A percentile compares a stretch with the other conserved stretches of the same genome.
phyloP scores from a whole-genome alignment of 140 eudicot species.

The Ambrosia hybrid region DNA sequence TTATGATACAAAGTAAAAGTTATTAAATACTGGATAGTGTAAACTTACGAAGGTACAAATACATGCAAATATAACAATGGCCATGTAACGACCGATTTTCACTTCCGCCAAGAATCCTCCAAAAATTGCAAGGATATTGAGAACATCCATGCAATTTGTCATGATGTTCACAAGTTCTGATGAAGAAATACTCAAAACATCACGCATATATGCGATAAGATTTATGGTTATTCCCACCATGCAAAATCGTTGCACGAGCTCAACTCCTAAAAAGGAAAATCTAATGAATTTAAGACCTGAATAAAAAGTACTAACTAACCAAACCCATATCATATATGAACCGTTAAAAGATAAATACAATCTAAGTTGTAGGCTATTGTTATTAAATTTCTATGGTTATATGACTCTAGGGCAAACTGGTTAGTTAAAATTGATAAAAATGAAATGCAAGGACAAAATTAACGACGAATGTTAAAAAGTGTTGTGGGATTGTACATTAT shows the following conservation, averaged over 20 bases:
- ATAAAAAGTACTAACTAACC: not conserved
- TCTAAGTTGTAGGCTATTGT: too few relatives aligned
- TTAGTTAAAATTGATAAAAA: too few relatives aligned
- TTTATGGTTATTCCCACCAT: not conserved
- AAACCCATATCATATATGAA: not conserved
- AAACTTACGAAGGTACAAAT: not conserved
- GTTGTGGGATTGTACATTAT: too few relatives aligned
- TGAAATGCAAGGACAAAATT: too few relatives aligned
- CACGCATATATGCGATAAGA: not conserved
- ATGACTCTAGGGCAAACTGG: too few relatives aligned
- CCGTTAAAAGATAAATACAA: too few relatives aligned
- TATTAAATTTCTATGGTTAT: too few relatives aligned
- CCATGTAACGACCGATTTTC: not conserved
- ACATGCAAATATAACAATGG: not conserved
- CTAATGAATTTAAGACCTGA: not conserved
- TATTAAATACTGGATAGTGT: not conserved
- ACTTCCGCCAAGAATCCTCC: slow-evolving; percentile 3
- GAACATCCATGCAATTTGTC: not conserved
- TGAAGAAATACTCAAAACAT: not conserved
- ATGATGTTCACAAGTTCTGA: not conserved
- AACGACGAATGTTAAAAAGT: too few relatives aligned
- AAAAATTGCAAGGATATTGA: not conserved
- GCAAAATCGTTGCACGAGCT: not conserved
- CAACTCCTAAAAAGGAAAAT: not conserved
- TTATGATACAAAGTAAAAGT: too few relatives aligned